A percentile compares a stretch with the other conserved stretches of the same genome.
phyloP scores from a whole-genome alignment of 2,329 filamentous ascomycete species.

The Tolypocladium nubicola region DNA sequence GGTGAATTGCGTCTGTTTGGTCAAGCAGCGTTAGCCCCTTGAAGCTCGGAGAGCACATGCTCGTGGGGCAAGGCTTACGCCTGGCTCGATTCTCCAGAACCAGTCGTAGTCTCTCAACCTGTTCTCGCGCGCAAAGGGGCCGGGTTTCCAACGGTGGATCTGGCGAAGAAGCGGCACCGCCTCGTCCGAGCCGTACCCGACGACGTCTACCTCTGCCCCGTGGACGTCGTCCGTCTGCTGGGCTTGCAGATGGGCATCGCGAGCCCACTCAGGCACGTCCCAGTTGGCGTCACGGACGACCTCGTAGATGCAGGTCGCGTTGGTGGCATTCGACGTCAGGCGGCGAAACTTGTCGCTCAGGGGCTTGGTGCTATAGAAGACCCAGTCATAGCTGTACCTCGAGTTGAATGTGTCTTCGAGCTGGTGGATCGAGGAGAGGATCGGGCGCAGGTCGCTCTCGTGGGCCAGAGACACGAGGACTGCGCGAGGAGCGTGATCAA shows the following conservation, averaged over 20 bases:
- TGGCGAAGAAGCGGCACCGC: slow-evolving; percentile 52
- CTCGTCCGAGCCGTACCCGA: not conserved
- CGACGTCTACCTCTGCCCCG: not conserved
- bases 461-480: slow-evolving; percentile 20
- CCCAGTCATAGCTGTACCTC: slow-evolving; percentile 80
- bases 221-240: not conserved
- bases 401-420: slow-evolving; percentile 52
- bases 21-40: slow-evolving; percentile 1
- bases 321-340: slow-evolving; percentile 55
- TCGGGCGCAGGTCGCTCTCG: slow-evolving; percentile 18
- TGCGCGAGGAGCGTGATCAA: slow-evolving; percentile 16
- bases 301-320: slow-evolving; percentile 62
- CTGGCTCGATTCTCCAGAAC: slow-evolving; percentile 52
- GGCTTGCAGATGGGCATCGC: not conserved
- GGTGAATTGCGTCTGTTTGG: slow-evolving; percentile 38
- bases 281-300: slow-evolving; percentile 67
- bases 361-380: slow-evolving; percentile 74
- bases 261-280: slow-evolving; percentile 52
- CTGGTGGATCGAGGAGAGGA: slow-evolving; percentile 43
- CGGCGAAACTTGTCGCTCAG: slow-evolving; percentile 71
- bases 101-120: slow-evolving; percentile 51
- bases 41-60: not conserved
- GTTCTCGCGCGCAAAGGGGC: slow-evolving; percentile 70
- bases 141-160: slow-evolving; percentile 76
- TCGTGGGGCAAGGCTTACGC: slow-evolving; percentile 29